phyloP scores from a whole-genome alignment of 2,329 filamentous ascomycete genomes.

The Colletotrichum tropicicola region DNA sequence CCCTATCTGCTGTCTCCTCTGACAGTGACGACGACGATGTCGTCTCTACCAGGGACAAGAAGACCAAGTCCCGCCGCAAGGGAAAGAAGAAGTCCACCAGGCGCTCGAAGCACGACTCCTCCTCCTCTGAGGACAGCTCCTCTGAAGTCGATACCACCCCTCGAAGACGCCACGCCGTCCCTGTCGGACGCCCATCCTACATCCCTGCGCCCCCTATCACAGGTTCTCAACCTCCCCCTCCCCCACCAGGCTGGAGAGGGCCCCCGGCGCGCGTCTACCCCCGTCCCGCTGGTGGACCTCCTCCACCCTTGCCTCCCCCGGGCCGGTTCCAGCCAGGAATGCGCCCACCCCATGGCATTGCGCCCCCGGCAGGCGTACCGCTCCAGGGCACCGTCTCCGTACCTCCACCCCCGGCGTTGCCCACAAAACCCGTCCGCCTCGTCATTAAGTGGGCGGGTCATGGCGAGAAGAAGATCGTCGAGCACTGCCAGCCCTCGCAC shows the following conservation, averaged over 20 bases:
- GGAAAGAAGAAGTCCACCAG: slow-evolving; percentile 12
- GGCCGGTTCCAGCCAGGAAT: slow-evolving; percentile 3
- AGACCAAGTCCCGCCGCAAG: slow-evolving; percentile 14
- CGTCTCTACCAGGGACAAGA: neutral
- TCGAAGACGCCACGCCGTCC: slow-evolving; percentile 32
- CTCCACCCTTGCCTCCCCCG: slow-evolving; percentile 1
- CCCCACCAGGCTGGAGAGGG: slow-evolving; percentile 22
- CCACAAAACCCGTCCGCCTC: slow-evolving; percentile 35
- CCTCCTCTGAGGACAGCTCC: neutral
- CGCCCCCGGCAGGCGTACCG: neutral
- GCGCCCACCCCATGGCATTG: neutral
- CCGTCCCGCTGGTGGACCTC: slow-evolving; percentile 15
- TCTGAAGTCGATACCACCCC: slow-evolving; percentile 32
- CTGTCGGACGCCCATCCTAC: slow-evolving; percentile 28
- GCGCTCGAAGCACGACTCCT: neutral
- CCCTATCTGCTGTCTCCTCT: slow-evolving; percentile 4
- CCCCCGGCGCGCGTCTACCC: slow-evolving; percentile 20
- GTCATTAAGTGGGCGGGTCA: slow-evolving; percentile 38
- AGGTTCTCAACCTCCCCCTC: slow-evolving; percentile 10
- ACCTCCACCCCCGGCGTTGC: slow-evolving; percentile 2
- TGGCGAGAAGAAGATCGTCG: slow-evolving; percentile 41
- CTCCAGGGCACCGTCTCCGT: neutral
- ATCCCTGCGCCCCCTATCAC: slow-evolving; percentile 31
- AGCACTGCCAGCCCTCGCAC: slow-evolving; percentile 32
- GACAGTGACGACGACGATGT: slow-evolving; percentile 14